Percentiles rank a stretch among this genome's conserved stretches.
phyloP scores from a whole-genome alignment of 345 rosid species.

The Euclidium syriacum region DNA sequence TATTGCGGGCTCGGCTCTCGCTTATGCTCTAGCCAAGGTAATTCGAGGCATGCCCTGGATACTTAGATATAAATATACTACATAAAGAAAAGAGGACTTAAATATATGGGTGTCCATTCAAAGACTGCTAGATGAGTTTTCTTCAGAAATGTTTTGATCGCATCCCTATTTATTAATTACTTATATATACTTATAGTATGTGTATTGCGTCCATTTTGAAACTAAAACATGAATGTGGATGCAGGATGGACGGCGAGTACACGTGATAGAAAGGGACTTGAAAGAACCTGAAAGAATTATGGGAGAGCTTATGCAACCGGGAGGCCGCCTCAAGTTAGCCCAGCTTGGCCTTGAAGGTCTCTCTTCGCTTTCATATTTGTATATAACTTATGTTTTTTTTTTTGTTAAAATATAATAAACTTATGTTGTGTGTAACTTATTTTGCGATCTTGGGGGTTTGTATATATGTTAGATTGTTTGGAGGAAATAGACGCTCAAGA shows the following conservation, averaged over 20 bases:
- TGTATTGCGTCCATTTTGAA: background rate
- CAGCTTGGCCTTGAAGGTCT: conserved; percentile 63
- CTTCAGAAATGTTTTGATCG: background rate
- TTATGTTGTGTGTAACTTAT: background rate
- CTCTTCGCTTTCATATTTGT: background rate
- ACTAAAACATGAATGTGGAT: background rate
- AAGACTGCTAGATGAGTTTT: too few relatives aligned
- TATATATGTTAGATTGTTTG: conserved; percentile 29
- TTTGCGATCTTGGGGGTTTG: background rate
- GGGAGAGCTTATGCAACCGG: conserved; percentile 67
- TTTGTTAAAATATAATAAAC: too few relatives aligned
- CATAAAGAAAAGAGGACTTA: too few relatives aligned
- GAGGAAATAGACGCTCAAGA: conserved; percentile 32
- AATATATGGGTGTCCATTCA: too few relatives aligned
- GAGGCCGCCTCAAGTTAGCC: conserved; percentile 53
- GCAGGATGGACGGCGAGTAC: conserved; percentile 65
- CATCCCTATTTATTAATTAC: too few relatives aligned
- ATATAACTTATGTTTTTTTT: too few relatives aligned
- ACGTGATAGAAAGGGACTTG: conserved; percentile 57
- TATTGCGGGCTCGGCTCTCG: conserved; percentile 60
- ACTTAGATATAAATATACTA: too few relatives aligned
- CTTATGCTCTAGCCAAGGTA: conserved; percentile 61
- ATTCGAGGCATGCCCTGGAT: too few relatives aligned
- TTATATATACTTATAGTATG: too few relatives aligned
- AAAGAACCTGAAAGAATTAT: conserved; percentile 56